These are phyloP conservation scores for Schizosaccharomyces octosporus DNA, from an alignment of 805 yeast genomes.

Conservation along the genomic window DNA sequence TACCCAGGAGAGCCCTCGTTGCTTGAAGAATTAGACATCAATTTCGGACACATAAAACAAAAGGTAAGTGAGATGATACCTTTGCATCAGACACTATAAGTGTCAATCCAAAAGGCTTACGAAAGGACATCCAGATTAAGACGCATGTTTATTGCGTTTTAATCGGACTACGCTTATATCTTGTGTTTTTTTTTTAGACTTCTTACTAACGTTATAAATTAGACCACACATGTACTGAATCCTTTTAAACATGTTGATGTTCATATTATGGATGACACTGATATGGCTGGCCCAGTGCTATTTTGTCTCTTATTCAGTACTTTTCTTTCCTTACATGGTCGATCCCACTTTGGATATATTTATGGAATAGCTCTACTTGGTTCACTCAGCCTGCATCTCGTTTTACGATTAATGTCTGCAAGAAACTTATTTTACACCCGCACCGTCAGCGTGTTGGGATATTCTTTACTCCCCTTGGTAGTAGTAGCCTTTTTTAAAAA, in stretches of 20 bases:
- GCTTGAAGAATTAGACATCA: slow-evolving; percentile 69
- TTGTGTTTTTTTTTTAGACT: background rate
- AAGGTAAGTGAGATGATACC: slow-evolving; percentile 16
- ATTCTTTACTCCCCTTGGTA: slow-evolving; percentile 77
- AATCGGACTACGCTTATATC: slow-evolving; percentile 3
- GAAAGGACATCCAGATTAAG: background rate
- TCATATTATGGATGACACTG: slow-evolving; percentile 68
- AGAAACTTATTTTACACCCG: slow-evolving; percentile 24
- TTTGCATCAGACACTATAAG: too few relatives aligned
- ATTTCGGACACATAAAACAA: slow-evolving; percentile 60
- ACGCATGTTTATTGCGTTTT: background rate
- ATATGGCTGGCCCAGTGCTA: slow-evolving; percentile 81
- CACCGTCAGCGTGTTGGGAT: slow-evolving; percentile 81
- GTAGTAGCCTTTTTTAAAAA: slow-evolving; percentile 50
- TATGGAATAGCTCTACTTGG: slow-evolving; percentile 92
- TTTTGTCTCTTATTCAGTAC: slow-evolving; percentile 75
- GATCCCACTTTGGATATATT: slow-evolving; percentile 88
- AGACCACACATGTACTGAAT: slow-evolving; percentile 60
- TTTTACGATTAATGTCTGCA: slow-evolving; percentile 66
- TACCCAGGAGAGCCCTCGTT: slow-evolving; percentile 89
- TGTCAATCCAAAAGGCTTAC: too few relatives aligned
- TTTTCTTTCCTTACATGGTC: slow-evolving; percentile 30
- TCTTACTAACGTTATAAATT: background rate
- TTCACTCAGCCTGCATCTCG: slow-evolving; percentile 53
- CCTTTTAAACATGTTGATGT: slow-evolving; percentile 44